phyloP scores from a whole-genome alignment of 352 stramenopile species.

The Achlya hypogyna region DNA sequence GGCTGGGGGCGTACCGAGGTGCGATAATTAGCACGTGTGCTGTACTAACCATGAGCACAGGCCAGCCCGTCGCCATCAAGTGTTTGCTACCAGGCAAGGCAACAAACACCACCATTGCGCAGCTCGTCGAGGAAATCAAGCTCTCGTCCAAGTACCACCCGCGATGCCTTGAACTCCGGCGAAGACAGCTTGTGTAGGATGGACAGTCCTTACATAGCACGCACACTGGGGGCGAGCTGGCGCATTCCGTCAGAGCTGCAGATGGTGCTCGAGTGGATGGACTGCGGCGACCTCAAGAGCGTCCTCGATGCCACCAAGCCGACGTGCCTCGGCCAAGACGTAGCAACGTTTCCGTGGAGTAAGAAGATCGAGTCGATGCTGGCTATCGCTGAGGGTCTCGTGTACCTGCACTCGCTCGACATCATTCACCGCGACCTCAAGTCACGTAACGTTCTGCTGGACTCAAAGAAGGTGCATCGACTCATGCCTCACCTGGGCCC shows the following conservation, averaged over 20 bases:
- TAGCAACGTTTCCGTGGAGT: slow-evolving; percentile 1
- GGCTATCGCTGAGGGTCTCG: slow-evolving; percentile 8
- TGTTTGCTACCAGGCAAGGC: background rate
- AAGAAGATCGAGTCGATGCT: slow-evolving; percentile 11
- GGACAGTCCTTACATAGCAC: slow-evolving; percentile 33
- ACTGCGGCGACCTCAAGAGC: slow-evolving; percentile 27
- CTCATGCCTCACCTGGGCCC: background rate
- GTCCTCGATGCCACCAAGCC: background rate
- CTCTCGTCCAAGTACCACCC: background rate
- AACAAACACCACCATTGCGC: background rate
- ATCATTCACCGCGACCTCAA: slow-evolving; percentile 20
- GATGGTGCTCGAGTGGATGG: slow-evolving; percentile 33
- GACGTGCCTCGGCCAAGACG: too few species aligned
- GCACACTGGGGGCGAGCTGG: slow-evolving; percentile 40
- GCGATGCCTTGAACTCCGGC: background rate
- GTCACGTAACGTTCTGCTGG: slow-evolving; percentile 12
- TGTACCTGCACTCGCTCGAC: slow-evolving; percentile 17
- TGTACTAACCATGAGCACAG: background rate
- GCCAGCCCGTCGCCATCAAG: slow-evolving; percentile 6
- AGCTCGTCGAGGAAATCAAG: slow-evolving; percentile 10
- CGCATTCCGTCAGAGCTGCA: slow-evolving; percentile 35
- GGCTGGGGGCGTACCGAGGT: background rate
- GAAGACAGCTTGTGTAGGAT: slow-evolving; percentile 18
- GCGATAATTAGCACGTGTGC: background rate
- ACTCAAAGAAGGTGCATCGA: background rate